A percentile compares a stretch with the other conserved stretches of the same genome.
These are phyloP conservation scores for Erodium moschatum DNA, from an alignment of 441 rosid genomes.

Conservation along the genomic window DNA sequence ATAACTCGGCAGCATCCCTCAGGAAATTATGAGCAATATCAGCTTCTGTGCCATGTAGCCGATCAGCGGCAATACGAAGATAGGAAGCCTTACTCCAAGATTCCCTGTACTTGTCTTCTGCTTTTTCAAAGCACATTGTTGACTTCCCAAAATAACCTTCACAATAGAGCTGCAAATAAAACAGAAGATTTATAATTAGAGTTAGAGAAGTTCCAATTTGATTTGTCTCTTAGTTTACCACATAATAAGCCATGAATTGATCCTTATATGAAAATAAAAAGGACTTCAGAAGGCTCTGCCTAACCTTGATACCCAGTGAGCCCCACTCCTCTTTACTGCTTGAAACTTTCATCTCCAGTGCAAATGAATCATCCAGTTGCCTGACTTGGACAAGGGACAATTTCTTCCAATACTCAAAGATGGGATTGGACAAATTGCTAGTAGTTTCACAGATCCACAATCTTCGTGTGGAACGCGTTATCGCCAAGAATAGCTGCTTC, in stretches of 20 bases:
- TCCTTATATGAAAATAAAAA: background rate
- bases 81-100: constrained; percentile 33
- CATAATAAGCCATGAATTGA: background rate
- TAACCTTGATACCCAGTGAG: constrained; percentile 40
- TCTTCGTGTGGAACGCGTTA: constrained; percentile 46
- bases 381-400: constrained; percentile 34
- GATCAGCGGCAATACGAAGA: constrained; percentile 29
- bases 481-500: constrained; percentile 49
- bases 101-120: constrained; percentile 34
- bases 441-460: constrained; percentile 44
- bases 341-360: constrained; percentile 37
- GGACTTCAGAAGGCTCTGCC: background rate
- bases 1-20: constrained; percentile 16
- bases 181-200: background rate
- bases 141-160: constrained; percentile 42
- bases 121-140: constrained; percentile 42
- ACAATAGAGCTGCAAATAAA: constrained; percentile 32
- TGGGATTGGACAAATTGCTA: constrained; percentile 26
- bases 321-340: constrained; percentile 49
- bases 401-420: constrained; percentile 44
- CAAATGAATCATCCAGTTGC: constrained; percentile 31
- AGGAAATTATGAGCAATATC: constrained; percentile 13
- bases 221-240: background rate
- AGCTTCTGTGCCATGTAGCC: constrained; percentile 20
- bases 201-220: background rate